Evolutionary conservation across 2,329 filamentous ascomycete genomes (phyloP), one percentile per base, ranked within the genome.

Genomic region (Hypoxylon sp.): DNA sequence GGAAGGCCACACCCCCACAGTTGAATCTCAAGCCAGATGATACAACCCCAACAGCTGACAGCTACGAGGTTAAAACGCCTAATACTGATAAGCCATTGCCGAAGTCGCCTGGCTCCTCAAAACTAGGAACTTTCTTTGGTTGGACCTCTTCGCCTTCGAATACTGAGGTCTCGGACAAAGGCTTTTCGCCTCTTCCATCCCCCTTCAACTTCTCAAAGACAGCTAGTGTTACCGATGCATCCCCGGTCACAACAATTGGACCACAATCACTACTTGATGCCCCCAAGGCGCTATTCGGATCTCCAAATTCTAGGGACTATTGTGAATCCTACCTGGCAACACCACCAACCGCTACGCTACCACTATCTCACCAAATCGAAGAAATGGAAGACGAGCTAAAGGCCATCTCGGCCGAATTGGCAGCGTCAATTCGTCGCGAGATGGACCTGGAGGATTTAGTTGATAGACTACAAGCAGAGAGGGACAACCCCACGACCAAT

Each of bases 361-460:
- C 83, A 49, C 73, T 85, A 71, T 85, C 73, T 78, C 75, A 78
- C 69, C 80, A 94, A 79, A 87, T 97, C 75, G 89, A 93, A 78
- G 93, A 97, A 78, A 90, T 99, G 84, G 96, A 99, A 83, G 92
- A 94, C 78, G 96, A 99, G 84, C 81, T 99, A 72, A 93, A 93
- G 74, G 92, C 95, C 80, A 95, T 99, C 81, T 97, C 93, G 83
- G 88, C 90, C 66, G 96, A 99, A 85, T 85, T 99, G 78, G 96
- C 96, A 34, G 88, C 90, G 72, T 98, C 96, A 28, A 98, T 99
- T 76, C 90, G 93, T 74, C 89, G 96, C 67, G 96, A 99, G 82
- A 95, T 99, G 88, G 96, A 99, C 74, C 82, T 99, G 32, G 96
- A 99, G 80, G 96, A 99, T 79, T 85, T 98, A 50, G 90, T 98